Base-by-base conservation (phyloP, 306 rosid genomes). In the Fagus sylvatica region DNA sequence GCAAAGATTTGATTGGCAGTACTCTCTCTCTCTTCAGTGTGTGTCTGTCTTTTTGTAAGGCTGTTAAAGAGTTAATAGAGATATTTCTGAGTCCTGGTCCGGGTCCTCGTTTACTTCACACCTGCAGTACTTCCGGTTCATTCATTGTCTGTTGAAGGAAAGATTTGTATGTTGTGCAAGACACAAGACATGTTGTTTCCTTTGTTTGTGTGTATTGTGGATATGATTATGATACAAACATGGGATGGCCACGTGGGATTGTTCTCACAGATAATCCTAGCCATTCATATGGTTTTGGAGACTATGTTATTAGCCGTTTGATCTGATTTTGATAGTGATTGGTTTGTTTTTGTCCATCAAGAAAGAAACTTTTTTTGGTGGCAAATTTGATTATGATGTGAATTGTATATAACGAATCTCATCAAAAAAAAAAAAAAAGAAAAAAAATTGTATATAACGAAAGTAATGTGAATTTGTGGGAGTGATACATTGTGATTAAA, bases 1-100 rank as follows among this genome's bases (percentile, higher is more conserved):
- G 73, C 70, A 42, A 60, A 82, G 85, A 85, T 79, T 86, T 77
- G 83, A 83, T 80, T 71, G 76, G 70, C 76, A 74, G 82, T 41
- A 42, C 73, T 69, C 72, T 59, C 62, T 62, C 65, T 36, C 40
- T 73, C 68, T 51, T 28, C 53, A 12, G 13, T 49, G 51, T 73
- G 32, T 19, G 32, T 59, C 42, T 34, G 19, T 62, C 49, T 64
- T 56, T 56, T 40, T 46, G 51, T 46, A 5, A 65, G 30, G 10
- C 48, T 36, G 74, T 4, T 40, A 12, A 13, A 4, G 17, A 39
- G 1, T 22, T 17, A 68, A 42, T 32, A 32, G 36, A 46, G 62
- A 64, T 60, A n/a, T 76, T 74, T 72, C 69, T 41, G 41, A 30
- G 53, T 9, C 64, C 73, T 64, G 49, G 74, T 79, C 53, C 67